These are phyloP conservation scores for Saccharomycopsis fibuligera DNA, from an alignment of 805 yeast species.

Conservation along the genomic window DNA sequence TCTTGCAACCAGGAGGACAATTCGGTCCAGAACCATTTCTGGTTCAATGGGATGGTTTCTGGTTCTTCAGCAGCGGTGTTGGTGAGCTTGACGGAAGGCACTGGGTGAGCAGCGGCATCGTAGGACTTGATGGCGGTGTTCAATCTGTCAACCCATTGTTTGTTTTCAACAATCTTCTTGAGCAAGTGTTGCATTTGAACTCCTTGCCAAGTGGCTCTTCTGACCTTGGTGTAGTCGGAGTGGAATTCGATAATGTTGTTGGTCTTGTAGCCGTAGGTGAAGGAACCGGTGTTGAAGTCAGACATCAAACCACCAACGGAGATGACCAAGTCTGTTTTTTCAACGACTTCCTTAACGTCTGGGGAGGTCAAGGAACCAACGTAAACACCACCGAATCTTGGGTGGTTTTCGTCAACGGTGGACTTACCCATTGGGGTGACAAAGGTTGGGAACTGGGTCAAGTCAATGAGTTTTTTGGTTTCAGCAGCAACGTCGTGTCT, in stretches of 20 bases:
- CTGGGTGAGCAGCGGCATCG: constrained; percentile 11
- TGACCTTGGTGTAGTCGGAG: constrained; percentile 47
- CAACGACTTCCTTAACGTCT: constrained; percentile 66
- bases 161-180: constrained; percentile 1
- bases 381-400: constrained; percentile 78
- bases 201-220: constrained; percentile 46
- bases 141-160: constrained; percentile 1
- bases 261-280: constrained; percentile 48
- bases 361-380: constrained; percentile 76
- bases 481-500: constrained; percentile 67
- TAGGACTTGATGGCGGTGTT: constrained; percentile 1
- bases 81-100: constrained; percentile 7
- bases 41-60: constrained; percentile 21
- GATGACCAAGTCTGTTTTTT: constrained; percentile 65
- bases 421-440: constrained; percentile 92
- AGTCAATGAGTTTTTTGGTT: constrained; percentile 53
- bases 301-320: constrained; percentile 80
- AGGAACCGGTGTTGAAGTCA: constrained; percentile 87
- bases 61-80: constrained; percentile 9
- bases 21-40: constrained; percentile 45
- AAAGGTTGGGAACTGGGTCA: constrained; percentile 74
- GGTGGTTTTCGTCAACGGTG: constrained; percentile 62
- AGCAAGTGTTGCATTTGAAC: constrained; percentile 45
- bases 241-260: constrained; percentile 50
- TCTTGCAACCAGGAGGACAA: constrained; percentile 45